These are phyloP conservation scores for Pistacia atlantica DNA, from an alignment of 345 rosid species.

Conservation along the genomic window DNA sequence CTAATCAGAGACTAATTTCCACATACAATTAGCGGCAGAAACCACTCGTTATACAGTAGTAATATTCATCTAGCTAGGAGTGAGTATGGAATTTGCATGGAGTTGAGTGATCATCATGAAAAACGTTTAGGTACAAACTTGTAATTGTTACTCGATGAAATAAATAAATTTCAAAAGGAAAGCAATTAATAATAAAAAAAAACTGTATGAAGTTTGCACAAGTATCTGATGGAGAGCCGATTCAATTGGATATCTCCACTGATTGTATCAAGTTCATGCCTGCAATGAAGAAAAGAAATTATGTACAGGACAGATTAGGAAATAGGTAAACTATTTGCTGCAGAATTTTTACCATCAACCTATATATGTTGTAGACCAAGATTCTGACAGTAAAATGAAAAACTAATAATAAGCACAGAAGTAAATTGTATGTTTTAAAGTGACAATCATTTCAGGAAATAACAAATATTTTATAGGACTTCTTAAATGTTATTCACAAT, in stretches of 20 bases:
- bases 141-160: background rate
- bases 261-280: slow-evolving; percentile 18
- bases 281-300: slow-evolving; percentile 14
- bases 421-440: background rate
- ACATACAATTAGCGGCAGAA: background rate
- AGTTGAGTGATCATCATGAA: background rate
- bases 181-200: background rate
- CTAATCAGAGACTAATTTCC: background rate
- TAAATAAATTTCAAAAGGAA: background rate
- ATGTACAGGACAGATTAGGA: background rate
- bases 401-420: background rate
- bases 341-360: background rate
- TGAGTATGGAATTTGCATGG: background rate
- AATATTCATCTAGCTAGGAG: background rate
- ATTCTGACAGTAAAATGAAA: background rate
- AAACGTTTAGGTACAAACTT: background rate
- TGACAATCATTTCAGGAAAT: background rate
- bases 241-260: background rate
- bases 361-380: background rate
- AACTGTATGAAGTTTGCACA: background rate
- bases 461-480: background rate
- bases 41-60: background rate
- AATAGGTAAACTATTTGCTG: background rate
- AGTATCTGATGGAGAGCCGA: background rate
- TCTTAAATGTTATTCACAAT: slow-evolving; percentile 11